Conservation (phyloP, 805 yeast species). For the Helenozyma baotianmanensis region DNA sequence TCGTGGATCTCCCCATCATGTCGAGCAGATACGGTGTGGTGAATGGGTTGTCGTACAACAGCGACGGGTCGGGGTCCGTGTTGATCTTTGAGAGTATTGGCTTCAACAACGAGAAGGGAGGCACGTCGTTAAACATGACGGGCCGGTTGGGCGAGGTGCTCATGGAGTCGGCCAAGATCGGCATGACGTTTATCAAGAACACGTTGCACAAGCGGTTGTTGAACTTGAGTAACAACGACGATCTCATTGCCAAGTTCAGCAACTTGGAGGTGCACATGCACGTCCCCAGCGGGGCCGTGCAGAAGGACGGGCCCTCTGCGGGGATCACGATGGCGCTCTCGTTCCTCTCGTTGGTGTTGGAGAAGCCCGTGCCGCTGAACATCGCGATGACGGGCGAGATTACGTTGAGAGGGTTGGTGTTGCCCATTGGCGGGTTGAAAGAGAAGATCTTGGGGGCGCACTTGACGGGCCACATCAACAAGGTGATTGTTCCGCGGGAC, state of each 20-base stretch:
- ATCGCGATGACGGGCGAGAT: constrained; percentile 88
- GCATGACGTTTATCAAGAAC: constrained; percentile 65
- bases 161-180: constrained; percentile 77
- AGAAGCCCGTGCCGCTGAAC: constrained; percentile 40
- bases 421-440: constrained; percentile 79
- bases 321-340: constrained; percentile 48
- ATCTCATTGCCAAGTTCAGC: constrained; percentile 41
- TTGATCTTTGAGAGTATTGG: constrained; percentile 75
- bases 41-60: constrained; percentile 82
- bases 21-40: constrained; percentile 68
- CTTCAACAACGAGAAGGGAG: constrained; percentile 42
- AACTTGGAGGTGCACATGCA: constrained; percentile 53
- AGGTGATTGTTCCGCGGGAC: constrained; percentile 65
- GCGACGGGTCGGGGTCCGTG: constrained; percentile 82
- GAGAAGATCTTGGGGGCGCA: constrained; percentile 81
- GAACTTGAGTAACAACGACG: constrained; percentile 26
- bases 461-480: constrained; percentile 50
- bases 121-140: constrained; percentile 53
- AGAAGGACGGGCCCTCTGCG: constrained; percentile 48
- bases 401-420: constrained; percentile 69
- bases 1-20: constrained; percentile 36
- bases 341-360: constrained; percentile 40
- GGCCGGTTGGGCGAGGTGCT: constrained; percentile 81
- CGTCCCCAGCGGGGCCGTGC: constrained; percentile 46
- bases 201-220: constrained; percentile 35